Conservation (phyloP, 1,139 yeast genomes). For the Saccharomyces hybrid region DNA sequence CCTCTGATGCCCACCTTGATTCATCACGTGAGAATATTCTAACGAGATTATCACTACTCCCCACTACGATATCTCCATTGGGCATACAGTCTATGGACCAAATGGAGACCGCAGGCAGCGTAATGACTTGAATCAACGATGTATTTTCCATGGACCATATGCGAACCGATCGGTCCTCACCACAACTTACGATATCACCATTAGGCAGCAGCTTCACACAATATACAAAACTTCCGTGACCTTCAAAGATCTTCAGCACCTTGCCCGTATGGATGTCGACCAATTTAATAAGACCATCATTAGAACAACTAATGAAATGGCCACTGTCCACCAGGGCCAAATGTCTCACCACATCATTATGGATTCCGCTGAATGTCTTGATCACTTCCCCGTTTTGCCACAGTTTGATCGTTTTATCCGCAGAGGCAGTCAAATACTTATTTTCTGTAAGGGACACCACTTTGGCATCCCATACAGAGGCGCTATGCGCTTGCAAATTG, state of each 20-base stretch:
- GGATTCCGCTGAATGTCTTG: conserved; percentile 46
- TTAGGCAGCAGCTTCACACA: conserved; percentile 48
- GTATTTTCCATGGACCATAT: conserved; percentile 54
- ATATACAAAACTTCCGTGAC: conserved; percentile 84
- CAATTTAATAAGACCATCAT: conserved; percentile 69
- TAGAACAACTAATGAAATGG: conserved; percentile 69
- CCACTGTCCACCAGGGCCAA: conserved; percentile 48
- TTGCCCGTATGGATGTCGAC: conserved; percentile 49
- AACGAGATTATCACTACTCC: conserved; percentile 68
- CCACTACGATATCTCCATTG: conserved; percentile 73
- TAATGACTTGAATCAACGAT: conserved; percentile 57
- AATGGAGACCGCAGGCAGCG: conserved; percentile 78
- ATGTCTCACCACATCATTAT: conserved; percentile 76
- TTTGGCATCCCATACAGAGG: conserved; percentile 85
- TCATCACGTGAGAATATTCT: conserved; percentile 58
- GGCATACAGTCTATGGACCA: conserved; percentile 66
- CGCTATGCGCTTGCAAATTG: conserved; percentile 63
- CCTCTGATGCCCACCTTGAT: conserved; percentile 47
- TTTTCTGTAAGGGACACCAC: conserved; percentile 38
- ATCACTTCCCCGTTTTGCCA: conserved; percentile 51
- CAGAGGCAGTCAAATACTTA: conserved; percentile 69
- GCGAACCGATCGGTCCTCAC: conserved; percentile 83
- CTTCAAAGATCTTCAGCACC: conserved; percentile 42
- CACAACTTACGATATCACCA: conserved; percentile 58
- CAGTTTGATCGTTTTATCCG: conserved; percentile 65